Evolutionary conservation across 78 protist species (phyloP).

Genomic region (Ministeria vibrans): DNA sequence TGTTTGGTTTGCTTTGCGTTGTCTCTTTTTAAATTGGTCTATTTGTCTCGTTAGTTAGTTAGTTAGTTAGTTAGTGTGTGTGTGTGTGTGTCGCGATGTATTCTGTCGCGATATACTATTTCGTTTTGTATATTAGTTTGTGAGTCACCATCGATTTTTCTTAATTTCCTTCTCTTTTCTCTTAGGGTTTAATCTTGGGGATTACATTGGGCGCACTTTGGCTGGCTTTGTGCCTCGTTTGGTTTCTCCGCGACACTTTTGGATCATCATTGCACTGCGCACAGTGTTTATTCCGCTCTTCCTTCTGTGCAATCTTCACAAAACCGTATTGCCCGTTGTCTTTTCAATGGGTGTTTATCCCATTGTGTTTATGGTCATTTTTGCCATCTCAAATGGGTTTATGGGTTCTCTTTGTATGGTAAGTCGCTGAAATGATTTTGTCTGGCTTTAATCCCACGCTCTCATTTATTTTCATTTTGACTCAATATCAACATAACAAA

Average conservation of each 20-base stretch:
- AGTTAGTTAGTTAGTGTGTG: background rate
- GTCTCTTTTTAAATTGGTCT: conserved; percentile 23
- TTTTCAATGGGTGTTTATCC: conserved; percentile 21
- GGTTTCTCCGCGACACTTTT: background rate
- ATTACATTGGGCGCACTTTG: conserved; percentile 19
- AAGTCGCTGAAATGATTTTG: background rate
- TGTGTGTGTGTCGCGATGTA: background rate
- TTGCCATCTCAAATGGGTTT: conserved; percentile 41
- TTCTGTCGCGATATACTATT: background rate
- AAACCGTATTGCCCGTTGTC: background rate
- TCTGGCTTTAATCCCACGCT: background rate
- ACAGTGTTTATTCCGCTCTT: conserved; percentile 30
- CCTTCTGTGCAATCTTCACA: conserved; percentile 30
- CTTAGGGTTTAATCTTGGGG: conserved; percentile 35
- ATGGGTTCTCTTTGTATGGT: conserved; percentile 24
- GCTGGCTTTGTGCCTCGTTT: background rate
- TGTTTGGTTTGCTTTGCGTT: background rate
- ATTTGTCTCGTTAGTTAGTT: background rate
- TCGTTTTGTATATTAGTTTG: background rate
- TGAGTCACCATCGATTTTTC: background rate
- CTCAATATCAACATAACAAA: background rate
- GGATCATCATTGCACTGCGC: conserved; percentile 15
- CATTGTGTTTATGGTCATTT: conserved; percentile 7
- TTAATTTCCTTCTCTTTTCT: conserved; percentile 20
- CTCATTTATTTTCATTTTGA: background rate